Percentiles rank a stretch among this genome's conserved stretches.
Conservation (phyloP, 345 rosid species). For the Eucalyptus viminalis region DNA sequence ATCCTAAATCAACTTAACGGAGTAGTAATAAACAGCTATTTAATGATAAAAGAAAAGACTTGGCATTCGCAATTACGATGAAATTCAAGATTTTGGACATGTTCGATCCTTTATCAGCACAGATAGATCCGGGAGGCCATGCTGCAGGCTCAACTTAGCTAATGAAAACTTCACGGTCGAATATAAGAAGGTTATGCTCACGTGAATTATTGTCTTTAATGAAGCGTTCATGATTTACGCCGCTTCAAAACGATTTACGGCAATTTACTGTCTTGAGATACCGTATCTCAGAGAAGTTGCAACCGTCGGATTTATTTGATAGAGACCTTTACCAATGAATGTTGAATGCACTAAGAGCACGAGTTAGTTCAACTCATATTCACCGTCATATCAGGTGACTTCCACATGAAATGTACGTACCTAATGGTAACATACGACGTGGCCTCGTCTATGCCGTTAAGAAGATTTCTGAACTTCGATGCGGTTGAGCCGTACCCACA, state of each 20-base stretch:
- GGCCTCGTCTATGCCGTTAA: accelerated
- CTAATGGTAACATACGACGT: accelerated
- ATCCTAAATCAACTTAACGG: neutral
- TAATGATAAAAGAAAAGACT: neutral
- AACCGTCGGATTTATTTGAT: too few species aligned
- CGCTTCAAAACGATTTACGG: accelerated
- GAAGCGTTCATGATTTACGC: neutral
- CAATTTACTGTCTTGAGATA: neutral
- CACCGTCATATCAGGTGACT: neutral
- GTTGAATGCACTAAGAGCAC: accelerated
- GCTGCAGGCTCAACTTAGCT: neutral
- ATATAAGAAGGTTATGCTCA: neutral
- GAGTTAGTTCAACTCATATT: neutral
- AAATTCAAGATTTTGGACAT: neutral
- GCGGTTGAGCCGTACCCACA: neutral
- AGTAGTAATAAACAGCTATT: neutral
- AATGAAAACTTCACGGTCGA: neutral
- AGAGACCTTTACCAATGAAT: neutral
- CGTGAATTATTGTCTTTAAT: neutral
- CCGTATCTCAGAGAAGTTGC: accelerated
- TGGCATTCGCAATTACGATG: neutral
- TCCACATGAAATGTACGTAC: neutral
- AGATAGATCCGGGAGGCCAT: neutral
- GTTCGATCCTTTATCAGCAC: neutral
- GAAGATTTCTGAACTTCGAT: neutral